A percentile compares a stretch with the other conserved stretches of the same genome.
Conservation (phyloP, 192 early-diverging fungal species). For the Umbelopsis sp. region DNA sequence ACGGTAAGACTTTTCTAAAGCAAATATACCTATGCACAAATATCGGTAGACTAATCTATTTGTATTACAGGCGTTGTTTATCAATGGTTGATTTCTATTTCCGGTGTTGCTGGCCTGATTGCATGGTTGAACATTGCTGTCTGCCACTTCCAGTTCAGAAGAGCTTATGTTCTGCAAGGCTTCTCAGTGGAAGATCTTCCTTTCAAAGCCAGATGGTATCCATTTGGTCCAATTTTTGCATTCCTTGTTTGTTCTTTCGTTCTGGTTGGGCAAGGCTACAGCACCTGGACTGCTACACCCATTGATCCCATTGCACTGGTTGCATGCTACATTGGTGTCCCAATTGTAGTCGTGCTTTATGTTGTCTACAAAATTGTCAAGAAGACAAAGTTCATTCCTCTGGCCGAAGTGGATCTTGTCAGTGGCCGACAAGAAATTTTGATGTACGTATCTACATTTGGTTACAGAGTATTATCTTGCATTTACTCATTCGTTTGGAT, state of each 20-base stretch:
- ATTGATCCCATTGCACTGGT: conserved; percentile 57
- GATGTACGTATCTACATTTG: conserved; percentile 14
- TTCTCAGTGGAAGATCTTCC: conserved; percentile 62
- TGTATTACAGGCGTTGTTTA: conserved; percentile 65
- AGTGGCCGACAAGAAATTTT: conserved; percentile 43
- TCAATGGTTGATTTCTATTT: conserved; percentile 66
- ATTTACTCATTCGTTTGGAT: conserved; percentile 7
- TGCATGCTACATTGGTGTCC: conserved; percentile 68
- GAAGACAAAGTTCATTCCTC: conserved; percentile 63
- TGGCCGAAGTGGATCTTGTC: conserved; percentile 64
- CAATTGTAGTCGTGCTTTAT: conserved; percentile 66
- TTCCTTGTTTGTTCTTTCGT: conserved; percentile 61
- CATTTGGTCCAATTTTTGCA: conserved; percentile 71
- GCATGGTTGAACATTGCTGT: conserved; percentile 88
- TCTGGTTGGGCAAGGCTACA: conserved; percentile 66
- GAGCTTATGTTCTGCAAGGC: conserved; percentile 76
- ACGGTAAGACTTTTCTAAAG: conserved; percentile 28
- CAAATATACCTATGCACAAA: not conserved
- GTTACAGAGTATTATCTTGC: not conserved
- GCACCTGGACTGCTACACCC: conserved; percentile 43
- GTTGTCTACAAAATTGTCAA: conserved; percentile 66
- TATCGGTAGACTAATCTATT: conserved; percentile 39
- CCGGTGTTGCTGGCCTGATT: conserved; percentile 80
- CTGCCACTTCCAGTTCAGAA: conserved; percentile 85
- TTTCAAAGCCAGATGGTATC: conserved; percentile 72